phyloP scores from a whole-genome alignment of 345 rosid genomes.

The Dipteronia dyeriana region DNA sequence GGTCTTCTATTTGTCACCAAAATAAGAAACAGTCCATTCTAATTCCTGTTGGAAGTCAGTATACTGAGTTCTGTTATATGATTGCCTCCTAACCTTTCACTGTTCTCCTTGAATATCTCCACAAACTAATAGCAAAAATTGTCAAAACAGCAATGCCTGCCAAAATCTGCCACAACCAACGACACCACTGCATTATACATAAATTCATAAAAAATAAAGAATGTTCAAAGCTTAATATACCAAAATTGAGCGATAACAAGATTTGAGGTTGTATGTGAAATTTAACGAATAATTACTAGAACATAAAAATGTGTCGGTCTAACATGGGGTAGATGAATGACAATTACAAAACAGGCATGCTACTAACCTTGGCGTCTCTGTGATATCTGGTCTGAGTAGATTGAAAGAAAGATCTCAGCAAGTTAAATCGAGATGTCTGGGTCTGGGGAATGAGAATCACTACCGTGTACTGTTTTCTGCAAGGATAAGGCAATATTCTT shows the following conservation, averaged over 20 bases:
- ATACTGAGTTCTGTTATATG: not conserved
- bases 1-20: not conserved
- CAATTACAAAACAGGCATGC: not conserved
- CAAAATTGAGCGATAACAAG: not conserved
- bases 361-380: constrained; percentile 69
- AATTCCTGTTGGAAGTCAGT: not conserved
- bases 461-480: constrained; percentile 73
- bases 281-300: not conserved
- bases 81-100: constrained; percentile 26
- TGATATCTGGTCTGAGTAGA: constrained; percentile 22
- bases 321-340: constrained; percentile 1
- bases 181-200: constrained; percentile 1
- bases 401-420: constrained; percentile 45
- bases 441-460: constrained; percentile 84
- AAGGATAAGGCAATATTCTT: constrained; percentile 70
- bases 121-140: constrained; percentile 50
- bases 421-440: constrained; percentile 48
- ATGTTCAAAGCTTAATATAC: not conserved
- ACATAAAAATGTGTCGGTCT: constrained; percentile 2
- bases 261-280: not conserved
- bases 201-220: not conserved
- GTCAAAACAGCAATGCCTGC: constrained; percentile 58
- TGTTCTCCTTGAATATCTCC: constrained; percentile 61
- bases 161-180: constrained; percentile 53
- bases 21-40: not conserved